Percentiles rank a stretch among this genome's conserved stretches.
Conservation (phyloP, 352 stramenopile genomes). For the Globisporangium nodosum region DNA sequence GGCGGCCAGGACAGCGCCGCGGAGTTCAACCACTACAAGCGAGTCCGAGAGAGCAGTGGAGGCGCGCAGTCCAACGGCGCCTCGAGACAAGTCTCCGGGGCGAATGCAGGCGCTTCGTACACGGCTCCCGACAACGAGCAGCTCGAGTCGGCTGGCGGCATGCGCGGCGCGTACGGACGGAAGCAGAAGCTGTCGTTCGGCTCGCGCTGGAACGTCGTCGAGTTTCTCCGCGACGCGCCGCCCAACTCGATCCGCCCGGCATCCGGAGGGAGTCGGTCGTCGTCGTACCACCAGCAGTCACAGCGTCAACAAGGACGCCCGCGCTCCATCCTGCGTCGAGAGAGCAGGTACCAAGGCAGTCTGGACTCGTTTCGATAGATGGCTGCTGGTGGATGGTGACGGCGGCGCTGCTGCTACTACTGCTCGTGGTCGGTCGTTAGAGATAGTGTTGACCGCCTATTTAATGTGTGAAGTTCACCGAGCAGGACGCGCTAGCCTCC, state of each 20-base stretch:
- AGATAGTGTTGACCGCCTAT: constrained; percentile 2
- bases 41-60: constrained; percentile 7
- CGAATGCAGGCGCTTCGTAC: background rate
- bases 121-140: constrained; percentile 21
- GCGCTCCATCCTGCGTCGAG: constrained; percentile 40
- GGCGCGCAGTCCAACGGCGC: background rate
- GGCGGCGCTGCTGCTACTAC: background rate
- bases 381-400: background rate
- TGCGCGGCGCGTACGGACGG: constrained; percentile 53
- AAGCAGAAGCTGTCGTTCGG: constrained; percentile 53
- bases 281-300: constrained; percentile 17
- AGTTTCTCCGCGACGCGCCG: constrained; percentile 42
- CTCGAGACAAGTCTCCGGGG: background rate
- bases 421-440: background rate
- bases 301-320: constrained; percentile 13
- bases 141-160: constrained; percentile 27
- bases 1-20: constrained; percentile 32
- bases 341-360: constrained; percentile 53
- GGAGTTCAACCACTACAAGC: constrained; percentile 43
- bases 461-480: constrained; percentile 2
- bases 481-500: constrained; percentile 13
- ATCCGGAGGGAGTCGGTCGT: constrained; percentile 18
- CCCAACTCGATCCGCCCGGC: constrained; percentile 23
- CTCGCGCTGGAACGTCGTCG: constrained; percentile 44
- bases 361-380: constrained; percentile 14